phyloP scores from a whole-genome alignment of 306 rosid species.

The Neltuma alba region DNA sequence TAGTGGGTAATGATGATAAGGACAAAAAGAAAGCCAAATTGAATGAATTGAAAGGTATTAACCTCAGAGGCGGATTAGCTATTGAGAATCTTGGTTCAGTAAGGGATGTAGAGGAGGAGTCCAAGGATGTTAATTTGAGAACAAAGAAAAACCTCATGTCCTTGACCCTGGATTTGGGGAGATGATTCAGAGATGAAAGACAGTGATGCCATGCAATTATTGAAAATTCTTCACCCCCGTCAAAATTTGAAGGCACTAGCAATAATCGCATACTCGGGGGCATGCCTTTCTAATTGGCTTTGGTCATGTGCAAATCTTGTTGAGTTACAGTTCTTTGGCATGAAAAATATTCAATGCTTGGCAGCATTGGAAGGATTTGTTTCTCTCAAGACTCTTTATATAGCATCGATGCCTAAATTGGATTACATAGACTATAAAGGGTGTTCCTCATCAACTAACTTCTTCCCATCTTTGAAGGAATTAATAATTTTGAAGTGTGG shows the following conservation, averaged over 20 bases:
- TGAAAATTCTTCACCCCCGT: neutral
- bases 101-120: no score
- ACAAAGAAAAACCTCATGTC: neutral
- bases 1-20: neutral
- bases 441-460: no score
- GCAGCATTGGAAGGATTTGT: neutral
- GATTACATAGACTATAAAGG: no score
- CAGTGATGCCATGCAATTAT: neutral
- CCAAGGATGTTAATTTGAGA: neutral
- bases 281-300: neutral
- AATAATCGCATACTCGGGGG: neutral
- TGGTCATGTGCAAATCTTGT: neutral
- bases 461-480: no score
- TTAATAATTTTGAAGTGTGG: no score
- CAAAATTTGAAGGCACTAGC: neutral
- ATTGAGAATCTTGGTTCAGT: no score
- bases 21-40: neutral
- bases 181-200: fast-evolving
- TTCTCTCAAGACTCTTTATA: fast-evolving
- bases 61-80: no score
- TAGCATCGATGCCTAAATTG: no score
- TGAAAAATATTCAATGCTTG: neutral
- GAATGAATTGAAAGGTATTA: no score
- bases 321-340: fast-evolving
- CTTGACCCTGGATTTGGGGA: neutral